Percentiles rank a stretch among this genome's conserved stretches.
Conservation (phyloP, 495 filamentous ascomycete genomes). For the Aspergillus sclerotiicarbonarius region DNA sequence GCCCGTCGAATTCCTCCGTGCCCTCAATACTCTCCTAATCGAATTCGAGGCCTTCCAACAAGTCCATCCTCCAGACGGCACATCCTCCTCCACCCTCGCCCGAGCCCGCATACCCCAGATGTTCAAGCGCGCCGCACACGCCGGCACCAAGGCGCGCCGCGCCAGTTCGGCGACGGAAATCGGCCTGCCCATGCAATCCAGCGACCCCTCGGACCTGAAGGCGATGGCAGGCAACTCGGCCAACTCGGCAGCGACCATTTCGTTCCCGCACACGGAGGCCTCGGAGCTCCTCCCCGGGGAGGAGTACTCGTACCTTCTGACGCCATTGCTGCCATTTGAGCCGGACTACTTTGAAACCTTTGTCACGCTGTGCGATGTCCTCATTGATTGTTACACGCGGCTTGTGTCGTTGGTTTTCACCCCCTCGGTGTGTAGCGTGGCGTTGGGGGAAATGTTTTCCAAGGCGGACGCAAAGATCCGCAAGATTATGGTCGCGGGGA, state of each 20-base stretch:
- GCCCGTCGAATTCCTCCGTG: constrained; percentile 79
- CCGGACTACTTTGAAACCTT: constrained; percentile 97
- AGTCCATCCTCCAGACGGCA: constrained; percentile 74
- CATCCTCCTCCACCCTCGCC: constrained; percentile 65
- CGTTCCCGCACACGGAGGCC: constrained; percentile 48
- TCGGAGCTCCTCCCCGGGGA: constrained; percentile 63
- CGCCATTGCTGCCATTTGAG: constrained; percentile 91
- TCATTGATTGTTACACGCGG: constrained; percentile 87
- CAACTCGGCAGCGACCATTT: neutral
- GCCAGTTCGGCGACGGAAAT: constrained; percentile 68
- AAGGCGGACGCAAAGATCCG: constrained; percentile 84
- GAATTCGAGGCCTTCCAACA: constrained; percentile 94
- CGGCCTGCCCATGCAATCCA: constrained; percentile 57
- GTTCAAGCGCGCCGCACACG: constrained; percentile 72
- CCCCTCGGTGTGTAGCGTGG: constrained; percentile 64
- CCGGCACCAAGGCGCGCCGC: constrained; percentile 65
- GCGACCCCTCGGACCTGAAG: constrained; percentile 51
- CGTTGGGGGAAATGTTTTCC: constrained; percentile 70
- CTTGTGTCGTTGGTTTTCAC: constrained; percentile 69
- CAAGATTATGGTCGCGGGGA: constrained; percentile 80
- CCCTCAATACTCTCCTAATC: constrained; percentile 77
- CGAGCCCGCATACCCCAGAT: constrained; percentile 80
- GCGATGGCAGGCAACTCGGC: constrained; percentile 33
- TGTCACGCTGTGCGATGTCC: constrained; percentile 91
- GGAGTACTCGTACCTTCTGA: constrained; percentile 84